These are phyloP conservation scores for Eleusine coracana DNA, from an alignment of 176 grass and related monocot species.

Conservation along the genomic window DNA sequence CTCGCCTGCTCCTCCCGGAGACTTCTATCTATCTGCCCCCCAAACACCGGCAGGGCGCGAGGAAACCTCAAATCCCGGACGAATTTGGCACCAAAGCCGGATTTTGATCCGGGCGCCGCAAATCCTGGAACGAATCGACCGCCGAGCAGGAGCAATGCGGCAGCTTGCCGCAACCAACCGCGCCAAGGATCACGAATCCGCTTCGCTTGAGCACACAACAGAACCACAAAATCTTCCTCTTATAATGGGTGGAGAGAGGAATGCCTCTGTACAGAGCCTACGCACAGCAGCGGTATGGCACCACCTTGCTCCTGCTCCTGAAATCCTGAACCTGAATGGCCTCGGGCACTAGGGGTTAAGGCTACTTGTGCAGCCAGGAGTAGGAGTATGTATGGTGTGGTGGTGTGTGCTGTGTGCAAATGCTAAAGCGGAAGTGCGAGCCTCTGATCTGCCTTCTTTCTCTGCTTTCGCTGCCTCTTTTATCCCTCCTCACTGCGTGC, in stretches of 20 bases:
- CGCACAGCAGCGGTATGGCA: conserved; percentile 8
- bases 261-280: conserved; percentile 4
- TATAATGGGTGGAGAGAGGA: neutral
- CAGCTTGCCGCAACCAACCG: conserved; percentile 27
- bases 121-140: conserved; percentile 23
- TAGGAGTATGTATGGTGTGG: neutral
- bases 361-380: neutral
- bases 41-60: conserved; percentile 7
- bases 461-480: conserved; percentile 41
- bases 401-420: conserved; percentile 2
- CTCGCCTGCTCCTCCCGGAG: neutral
- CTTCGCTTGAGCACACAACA: neutral
- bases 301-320: conserved; percentile 18
- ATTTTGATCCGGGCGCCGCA: conserved; percentile 11
- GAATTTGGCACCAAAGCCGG: conserved; percentile 3
- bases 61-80: conserved; percentile 44
- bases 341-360: conserved; percentile 39
- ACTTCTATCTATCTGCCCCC: conserved; percentile 1
- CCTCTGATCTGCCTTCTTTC: conserved; percentile 2
- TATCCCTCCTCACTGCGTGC: conserved; percentile 3
- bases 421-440: conserved; percentile 17
- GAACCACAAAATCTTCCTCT: neutral
- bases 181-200: conserved; percentile 38
- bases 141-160: neutral
- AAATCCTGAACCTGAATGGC: conserved; percentile 28